A percentile compares a stretch with the other conserved stretches of the same genome.
These are phyloP conservation scores for Phytopythium chamaehyphon DNA, from an alignment of 352 stramenopile genomes.

Conservation along the genomic window DNA sequence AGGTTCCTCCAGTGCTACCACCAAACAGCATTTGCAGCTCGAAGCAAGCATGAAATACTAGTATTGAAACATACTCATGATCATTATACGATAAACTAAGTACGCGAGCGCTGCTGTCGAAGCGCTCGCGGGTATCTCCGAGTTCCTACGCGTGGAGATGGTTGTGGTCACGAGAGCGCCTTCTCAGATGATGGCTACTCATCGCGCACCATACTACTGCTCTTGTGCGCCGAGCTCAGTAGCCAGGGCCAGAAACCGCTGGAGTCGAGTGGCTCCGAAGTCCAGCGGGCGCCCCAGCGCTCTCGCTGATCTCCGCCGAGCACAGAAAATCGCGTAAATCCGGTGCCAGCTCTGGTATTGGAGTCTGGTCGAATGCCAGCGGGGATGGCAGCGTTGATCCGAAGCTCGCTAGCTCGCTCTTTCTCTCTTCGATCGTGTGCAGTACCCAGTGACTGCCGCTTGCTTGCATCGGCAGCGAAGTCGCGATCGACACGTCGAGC, in stretches of 20 bases:
- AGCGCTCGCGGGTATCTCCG: neutral
- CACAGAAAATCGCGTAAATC: conserved; percentile 2
- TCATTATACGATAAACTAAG: too few species aligned
- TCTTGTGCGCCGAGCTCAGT: too few species aligned
- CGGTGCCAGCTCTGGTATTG: neutral
- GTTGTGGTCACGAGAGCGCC: neutral
- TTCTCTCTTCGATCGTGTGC: neutral
- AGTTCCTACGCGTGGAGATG: conserved; percentile 1
- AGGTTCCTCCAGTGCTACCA: too few species aligned
- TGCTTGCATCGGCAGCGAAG: neutral
- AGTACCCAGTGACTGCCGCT: too few species aligned
- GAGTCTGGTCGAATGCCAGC: neutral
- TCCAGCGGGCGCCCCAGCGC: too few species aligned
- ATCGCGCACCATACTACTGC: too few species aligned
- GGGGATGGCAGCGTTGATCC: neutral
- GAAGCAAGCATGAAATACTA: too few species aligned
- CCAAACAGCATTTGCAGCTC: too few species aligned
- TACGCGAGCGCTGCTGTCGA: too few species aligned
- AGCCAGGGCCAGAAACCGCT: too few species aligned
- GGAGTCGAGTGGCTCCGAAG: too few species aligned
- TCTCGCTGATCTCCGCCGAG: neutral
- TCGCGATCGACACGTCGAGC: neutral
- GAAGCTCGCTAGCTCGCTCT: neutral
- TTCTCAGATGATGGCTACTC: neutral
- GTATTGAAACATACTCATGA: too few species aligned